These are phyloP conservation scores for Dendryphion nanum DNA, from an alignment of 2,329 filamentous ascomycete species.

Conservation along the genomic window DNA sequence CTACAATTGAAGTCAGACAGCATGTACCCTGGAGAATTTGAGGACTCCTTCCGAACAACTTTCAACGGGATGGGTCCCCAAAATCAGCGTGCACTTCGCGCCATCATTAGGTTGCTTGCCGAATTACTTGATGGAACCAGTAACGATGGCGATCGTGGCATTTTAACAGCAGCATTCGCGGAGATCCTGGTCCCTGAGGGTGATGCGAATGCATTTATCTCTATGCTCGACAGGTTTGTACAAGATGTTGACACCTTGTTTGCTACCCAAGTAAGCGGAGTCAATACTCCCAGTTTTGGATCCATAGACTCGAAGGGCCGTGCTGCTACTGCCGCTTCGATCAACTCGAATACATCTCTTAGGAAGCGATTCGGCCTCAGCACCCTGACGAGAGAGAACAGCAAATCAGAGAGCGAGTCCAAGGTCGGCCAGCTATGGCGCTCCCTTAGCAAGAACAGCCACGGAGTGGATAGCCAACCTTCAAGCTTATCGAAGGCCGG, in stretches of 20 bases:
- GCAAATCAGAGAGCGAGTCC: conserved; percentile 68
- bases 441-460: conserved; percentile 76
- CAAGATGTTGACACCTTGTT: conserved; percentile 90
- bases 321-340: conserved; percentile 66
- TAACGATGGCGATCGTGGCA: conserved; percentile 87
- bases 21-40: conserved; percentile 69
- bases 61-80: conserved; percentile 56
- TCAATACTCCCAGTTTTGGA: conserved; percentile 53
- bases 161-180: conserved; percentile 82
- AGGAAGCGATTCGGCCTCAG: conserved; percentile 82
- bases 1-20: conserved; percentile 67
- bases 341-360: conserved; percentile 86
- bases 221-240: conserved; percentile 81
- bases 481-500: conserved; percentile 66
- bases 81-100: conserved; percentile 73
- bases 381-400: conserved; percentile 72
- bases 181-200: conserved; percentile 79
- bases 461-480: conserved; percentile 46
- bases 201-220: conserved; percentile 79
- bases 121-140: conserved; percentile 86
- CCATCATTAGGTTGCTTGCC: conserved; percentile 79
- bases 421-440: conserved; percentile 77
- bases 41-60: conserved; percentile 56
- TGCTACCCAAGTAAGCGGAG: conserved; percentile 56
- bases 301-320: conserved; percentile 58